A percentile compares a stretch with the other conserved stretches of the same genome.
phyloP scores from a whole-genome alignment of 2,329 filamentous ascomycete genomes.

The Penicillium nordicum region DNA sequence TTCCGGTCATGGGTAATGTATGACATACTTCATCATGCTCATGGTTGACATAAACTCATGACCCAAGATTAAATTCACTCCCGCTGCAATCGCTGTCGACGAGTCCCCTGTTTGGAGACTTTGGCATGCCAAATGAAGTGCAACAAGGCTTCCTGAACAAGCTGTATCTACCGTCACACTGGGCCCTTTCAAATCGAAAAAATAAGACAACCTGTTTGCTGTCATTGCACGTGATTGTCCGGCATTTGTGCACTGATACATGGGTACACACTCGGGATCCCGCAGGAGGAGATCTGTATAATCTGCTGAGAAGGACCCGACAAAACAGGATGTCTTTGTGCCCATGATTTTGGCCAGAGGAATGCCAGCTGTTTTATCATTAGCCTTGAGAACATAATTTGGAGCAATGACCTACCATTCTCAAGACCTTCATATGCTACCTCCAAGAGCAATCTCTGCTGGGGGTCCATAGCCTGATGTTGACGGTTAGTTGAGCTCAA shows the following conservation, averaged over 20 bases:
- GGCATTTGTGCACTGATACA: constrained; percentile 28
- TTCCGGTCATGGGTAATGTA: not conserved
- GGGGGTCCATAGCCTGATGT: constrained; percentile 28
- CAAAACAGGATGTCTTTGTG: constrained; percentile 29
- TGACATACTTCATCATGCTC: constrained; percentile 20
- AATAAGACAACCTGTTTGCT: constrained; percentile 32
- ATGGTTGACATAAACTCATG: constrained; percentile 28
- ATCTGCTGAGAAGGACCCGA: constrained; percentile 29
- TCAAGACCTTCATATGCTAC: constrained; percentile 31
- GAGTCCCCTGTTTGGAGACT: constrained; percentile 24
- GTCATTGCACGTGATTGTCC: constrained; percentile 27
- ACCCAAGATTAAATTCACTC: constrained; percentile 26
- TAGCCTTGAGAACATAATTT: not conserved
- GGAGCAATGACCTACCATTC: constrained; percentile 17
- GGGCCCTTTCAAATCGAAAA: constrained; percentile 35
- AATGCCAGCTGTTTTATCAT: constrained; percentile 25
- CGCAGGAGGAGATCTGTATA: constrained; percentile 29
- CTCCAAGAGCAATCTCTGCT: constrained; percentile 31
- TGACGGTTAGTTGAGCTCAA: not conserved
- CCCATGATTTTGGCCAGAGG: constrained; percentile 24
- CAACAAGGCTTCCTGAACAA: constrained; percentile 32
- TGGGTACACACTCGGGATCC: constrained; percentile 28
- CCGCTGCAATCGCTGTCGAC: constrained; percentile 24
- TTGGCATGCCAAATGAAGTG: constrained; percentile 35
- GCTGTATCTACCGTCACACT: constrained; percentile 35